Base-by-base conservation (phyloP, 73 alveolate genomes). In the Paramecium primaurelia region DNA sequence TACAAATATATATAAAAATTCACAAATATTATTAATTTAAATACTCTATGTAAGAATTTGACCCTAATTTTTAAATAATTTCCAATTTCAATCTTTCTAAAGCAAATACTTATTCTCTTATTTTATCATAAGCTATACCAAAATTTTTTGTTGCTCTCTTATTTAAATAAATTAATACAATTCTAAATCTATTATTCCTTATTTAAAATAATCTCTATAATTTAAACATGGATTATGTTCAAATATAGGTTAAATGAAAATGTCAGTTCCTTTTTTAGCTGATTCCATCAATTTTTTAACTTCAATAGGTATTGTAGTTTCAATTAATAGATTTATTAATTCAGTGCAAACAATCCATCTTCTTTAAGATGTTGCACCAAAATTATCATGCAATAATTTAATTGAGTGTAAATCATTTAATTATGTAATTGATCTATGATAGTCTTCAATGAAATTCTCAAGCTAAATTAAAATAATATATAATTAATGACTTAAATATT, bases 291-390 rank as follows among this genome's bases (percentile, higher is more conserved):
- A 16, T 73, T 44, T 73, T 25, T 73, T 73, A 5, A 73, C 34
- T 73, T 73, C 87, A 32, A 37, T 20, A 6, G 87, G 87, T 16
- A 73, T 73, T 1, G 87, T 73, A 12, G 87, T 44, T 2, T 73
- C 87, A 73, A 73, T 73, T 36, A 73, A 38, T 25, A 37, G 34
- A 73, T 73, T 73, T 16, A 73, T 73, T 26, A 73, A 20, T 40
- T 73, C 87, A 73, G 87, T 73, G 10, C 87, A 73, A 30, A 73
- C 64, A 73, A 40, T 40, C 87, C 87, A 73, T 73, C 87, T 73
- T 73, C 59, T 73, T 12, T 73, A 18, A 36, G 87, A 73, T 12
- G 60, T 22, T 5, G 60, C 64, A 11, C 87, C 87, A 40, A 37
- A 73, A 6, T 40, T 0, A 37, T 73, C 87, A 12, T 73, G 47